phyloP scores from a whole-genome alignment of 2,329 filamentous ascomycete genomes.

The Aspergillus sp. region DNA sequence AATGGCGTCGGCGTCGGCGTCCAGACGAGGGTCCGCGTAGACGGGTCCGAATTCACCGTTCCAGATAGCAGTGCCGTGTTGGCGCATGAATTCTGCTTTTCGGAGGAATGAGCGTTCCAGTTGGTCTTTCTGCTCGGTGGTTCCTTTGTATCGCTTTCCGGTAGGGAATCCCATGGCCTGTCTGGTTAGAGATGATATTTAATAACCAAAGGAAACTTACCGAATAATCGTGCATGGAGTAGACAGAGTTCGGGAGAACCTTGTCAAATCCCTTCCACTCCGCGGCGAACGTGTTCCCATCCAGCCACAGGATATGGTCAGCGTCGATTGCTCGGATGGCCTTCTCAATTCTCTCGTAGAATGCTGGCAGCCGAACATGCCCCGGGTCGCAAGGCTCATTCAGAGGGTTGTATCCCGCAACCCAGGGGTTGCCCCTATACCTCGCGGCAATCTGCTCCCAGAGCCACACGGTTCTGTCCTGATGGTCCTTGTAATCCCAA shows the following conservation, averaged over 20 bases:
- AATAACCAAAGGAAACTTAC: constrained; percentile 9
- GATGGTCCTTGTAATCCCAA: constrained; percentile 44
- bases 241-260: constrained; percentile 38
- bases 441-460: constrained; percentile 40
- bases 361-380: constrained; percentile 37
- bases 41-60: constrained; percentile 46
- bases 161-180: constrained; percentile 36
- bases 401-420: constrained; percentile 46
- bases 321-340: constrained; percentile 39
- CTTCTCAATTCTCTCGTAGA: constrained; percentile 40
- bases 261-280: constrained; percentile 38
- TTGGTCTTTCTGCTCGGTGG: constrained; percentile 30
- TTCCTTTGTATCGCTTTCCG: constrained; percentile 33
- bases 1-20: constrained; percentile 27
- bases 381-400: constrained; percentile 44
- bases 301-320: constrained; percentile 38
- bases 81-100: constrained; percentile 41
- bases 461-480: constrained; percentile 42
- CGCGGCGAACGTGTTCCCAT: constrained; percentile 38
- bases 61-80: constrained; percentile 38
- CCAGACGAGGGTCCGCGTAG: constrained; percentile 21
- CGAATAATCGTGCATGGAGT: constrained; percentile 38
- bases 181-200: not conserved
- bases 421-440: constrained; percentile 38
- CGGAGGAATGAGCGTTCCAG: constrained; percentile 37